Conservation (phyloP, 1,284 basidiomycete species). For the Lentinula novae-zelandiae region DNA sequence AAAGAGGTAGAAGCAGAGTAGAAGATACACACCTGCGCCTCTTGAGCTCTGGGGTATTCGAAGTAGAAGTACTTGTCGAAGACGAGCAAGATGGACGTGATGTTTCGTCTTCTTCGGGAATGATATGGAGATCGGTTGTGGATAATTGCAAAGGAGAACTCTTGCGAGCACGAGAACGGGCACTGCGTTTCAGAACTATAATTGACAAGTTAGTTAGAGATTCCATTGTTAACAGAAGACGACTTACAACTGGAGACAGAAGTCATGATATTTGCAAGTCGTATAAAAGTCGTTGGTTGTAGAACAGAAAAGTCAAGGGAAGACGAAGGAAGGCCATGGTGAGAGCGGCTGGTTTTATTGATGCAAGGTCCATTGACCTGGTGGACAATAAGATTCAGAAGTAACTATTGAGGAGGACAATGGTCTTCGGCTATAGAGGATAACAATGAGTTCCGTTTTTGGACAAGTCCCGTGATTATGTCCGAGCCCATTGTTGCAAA, state of each 20-base stretch:
- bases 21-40: conserved; percentile 12
- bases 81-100: conserved; percentile 23
- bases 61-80: conserved; percentile 18
- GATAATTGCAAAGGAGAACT: conserved; percentile 15
- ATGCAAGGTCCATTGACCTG: not conserved
- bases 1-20: conserved; percentile 7
- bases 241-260: conserved; percentile 25
- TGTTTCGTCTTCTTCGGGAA: conserved; percentile 25
- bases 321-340: not conserved
- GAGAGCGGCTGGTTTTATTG: not conserved
- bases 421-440: not conserved
- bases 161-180: conserved; percentile 22
- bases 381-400: not conserved
- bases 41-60: conserved; percentile 16
- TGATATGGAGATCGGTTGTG: conserved; percentile 27
- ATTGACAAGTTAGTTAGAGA: conserved; percentile 16
- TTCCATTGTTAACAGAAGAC: not conserved
- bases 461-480: not conserved
- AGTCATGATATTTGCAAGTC: conserved; percentile 11
- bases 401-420: not conserved
- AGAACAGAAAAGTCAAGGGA: conserved; percentile 1
- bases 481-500: not conserved
- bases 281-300: conserved; percentile 2
- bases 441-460: not conserved
- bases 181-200: conserved; percentile 27